Percentiles rank a stretch among this genome's conserved stretches.
Conservation (phyloP, 306 rosid genomes). For the Medicago lupulina region DNA sequence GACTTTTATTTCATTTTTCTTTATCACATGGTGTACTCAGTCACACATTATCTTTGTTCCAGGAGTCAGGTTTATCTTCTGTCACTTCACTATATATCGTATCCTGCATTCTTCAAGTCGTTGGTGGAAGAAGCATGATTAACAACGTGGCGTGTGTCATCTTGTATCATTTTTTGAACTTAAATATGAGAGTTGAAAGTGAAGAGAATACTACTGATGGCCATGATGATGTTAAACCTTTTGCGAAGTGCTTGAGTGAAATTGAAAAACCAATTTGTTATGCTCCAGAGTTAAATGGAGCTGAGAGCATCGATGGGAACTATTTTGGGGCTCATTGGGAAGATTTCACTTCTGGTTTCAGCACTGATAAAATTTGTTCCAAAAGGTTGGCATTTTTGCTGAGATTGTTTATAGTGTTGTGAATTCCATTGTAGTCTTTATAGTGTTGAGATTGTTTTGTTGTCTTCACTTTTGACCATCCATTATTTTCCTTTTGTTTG, state of each 20-base stretch:
- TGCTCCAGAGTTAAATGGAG: constrained; percentile 51
- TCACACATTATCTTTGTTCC: constrained; percentile 40
- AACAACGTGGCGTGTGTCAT: constrained; percentile 65
- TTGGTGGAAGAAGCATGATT: constrained; percentile 64
- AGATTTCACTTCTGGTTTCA: constrained; percentile 44
- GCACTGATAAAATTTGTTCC: constrained; percentile 37
- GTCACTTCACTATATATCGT: constrained; percentile 63
- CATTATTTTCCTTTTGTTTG: constrained; percentile 12
- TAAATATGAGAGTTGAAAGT: constrained; percentile 41
- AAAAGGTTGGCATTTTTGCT: constrained; percentile 55
- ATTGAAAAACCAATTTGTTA: constrained; percentile 45
- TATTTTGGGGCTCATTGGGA: constrained; percentile 41
- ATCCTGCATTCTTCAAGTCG: constrained; percentile 78
- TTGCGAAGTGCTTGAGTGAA: constrained; percentile 51
- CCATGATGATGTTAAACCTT: constrained; percentile 39
- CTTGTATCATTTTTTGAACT: constrained; percentile 52
- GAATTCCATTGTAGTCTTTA: constrained; percentile 18
- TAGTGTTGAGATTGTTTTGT: constrained; percentile 23
- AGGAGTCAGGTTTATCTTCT: constrained; percentile 69
- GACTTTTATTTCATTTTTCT: constrained; percentile 18
- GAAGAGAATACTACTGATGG: constrained; percentile 46
- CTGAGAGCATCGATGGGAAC: constrained; percentile 40
- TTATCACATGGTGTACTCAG: constrained; percentile 39
- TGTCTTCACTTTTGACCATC: constrained; percentile 10
- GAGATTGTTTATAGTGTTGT: too few species aligned